Evolutionary conservation across 306 rosid genomes (phyloP).

Genomic region (Sicyos baderoa): DNA sequence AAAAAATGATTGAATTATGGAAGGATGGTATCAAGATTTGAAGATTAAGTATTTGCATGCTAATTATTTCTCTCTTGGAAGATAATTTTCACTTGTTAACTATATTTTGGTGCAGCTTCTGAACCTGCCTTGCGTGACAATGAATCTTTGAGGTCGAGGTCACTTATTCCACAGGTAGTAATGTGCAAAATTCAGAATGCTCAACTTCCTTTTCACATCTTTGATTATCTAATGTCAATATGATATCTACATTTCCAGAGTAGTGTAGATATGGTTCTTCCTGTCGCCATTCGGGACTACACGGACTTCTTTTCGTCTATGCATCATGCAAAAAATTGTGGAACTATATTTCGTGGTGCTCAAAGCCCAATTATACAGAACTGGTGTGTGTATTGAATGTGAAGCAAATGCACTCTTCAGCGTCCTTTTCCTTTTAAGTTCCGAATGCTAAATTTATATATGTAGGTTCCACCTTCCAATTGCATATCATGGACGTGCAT

Average conservation of each 20-base stretch:
- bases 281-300: constrained; percentile 77
- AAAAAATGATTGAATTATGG: too few relatives aligned
- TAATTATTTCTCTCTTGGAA: not conserved
- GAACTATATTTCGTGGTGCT: constrained; percentile 74
- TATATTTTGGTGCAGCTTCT: constrained; percentile 42
- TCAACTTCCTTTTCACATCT: constrained; percentile 12
- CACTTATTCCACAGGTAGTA: constrained; percentile 68
- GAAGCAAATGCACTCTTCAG: not conserved
- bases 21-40: not conserved
- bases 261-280: constrained; percentile 64
- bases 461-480: constrained; percentile 81
- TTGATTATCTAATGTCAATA: constrained; percentile 18
- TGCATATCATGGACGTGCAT: constrained; percentile 94
- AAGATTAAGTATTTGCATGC: not conserved
- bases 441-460: not conserved
- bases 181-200: constrained; percentile 11
- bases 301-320: constrained; percentile 78
- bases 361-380: constrained; percentile 51
- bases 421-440: not conserved
- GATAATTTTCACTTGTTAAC: not conserved
- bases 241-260: constrained; percentile 37
- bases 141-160: constrained; percentile 50
- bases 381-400: constrained; percentile 37
- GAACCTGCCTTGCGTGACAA: constrained; percentile 78
- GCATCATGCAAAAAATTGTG: constrained; percentile 82